phyloP scores from a whole-genome alignment of 2,329 filamentous ascomycete genomes.

The Paraphoma chrysanthemicola region DNA sequence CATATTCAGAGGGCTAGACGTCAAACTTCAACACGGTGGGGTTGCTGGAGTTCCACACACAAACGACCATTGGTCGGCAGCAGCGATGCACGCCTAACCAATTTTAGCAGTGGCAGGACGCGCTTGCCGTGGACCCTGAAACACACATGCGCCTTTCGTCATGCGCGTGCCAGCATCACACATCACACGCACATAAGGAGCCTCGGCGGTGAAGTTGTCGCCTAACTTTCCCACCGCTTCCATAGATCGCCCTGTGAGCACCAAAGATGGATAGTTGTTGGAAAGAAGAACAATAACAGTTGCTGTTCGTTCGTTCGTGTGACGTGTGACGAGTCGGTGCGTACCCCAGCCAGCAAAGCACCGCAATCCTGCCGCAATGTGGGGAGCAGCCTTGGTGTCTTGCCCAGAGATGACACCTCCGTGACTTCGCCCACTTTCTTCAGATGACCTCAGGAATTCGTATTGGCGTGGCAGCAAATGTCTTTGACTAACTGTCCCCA shows the following conservation, averaged over 20 bases:
- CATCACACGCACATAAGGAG: conserved; percentile 12
- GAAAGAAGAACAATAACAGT: too few relatives aligned
- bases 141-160: neutral
- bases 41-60: conserved; percentile 5
- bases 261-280: neutral
- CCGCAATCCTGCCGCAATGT: conserved; percentile 8
- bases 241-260: neutral
- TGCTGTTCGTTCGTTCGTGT: neutral
- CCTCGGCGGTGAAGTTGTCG: conserved; percentile 6
- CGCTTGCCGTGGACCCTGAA: conserved; percentile 15
- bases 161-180: conserved; percentile 12
- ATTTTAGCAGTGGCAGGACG: neutral
- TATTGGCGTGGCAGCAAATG: conserved; percentile 11
- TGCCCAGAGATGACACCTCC: conserved; percentile 19
- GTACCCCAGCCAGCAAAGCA: conserved; percentile 6
- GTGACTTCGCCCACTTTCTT: conserved; percentile 27
- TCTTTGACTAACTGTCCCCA: conserved; percentile 15
- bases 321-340: conserved; percentile 6
- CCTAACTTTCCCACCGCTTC: neutral
- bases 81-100: conserved; percentile 5
- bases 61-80: conserved; percentile 8
- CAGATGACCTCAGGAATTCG: conserved; percentile 33
- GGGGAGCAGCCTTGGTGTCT: conserved; percentile 19
- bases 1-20: too few relatives aligned
- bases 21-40: conserved; percentile 2